A percentile compares a stretch with the other conserved stretches of the same genome.
These are phyloP conservation scores for Candida palmyrensis DNA, from an alignment of 805 yeast species.

Conservation along the genomic window DNA sequence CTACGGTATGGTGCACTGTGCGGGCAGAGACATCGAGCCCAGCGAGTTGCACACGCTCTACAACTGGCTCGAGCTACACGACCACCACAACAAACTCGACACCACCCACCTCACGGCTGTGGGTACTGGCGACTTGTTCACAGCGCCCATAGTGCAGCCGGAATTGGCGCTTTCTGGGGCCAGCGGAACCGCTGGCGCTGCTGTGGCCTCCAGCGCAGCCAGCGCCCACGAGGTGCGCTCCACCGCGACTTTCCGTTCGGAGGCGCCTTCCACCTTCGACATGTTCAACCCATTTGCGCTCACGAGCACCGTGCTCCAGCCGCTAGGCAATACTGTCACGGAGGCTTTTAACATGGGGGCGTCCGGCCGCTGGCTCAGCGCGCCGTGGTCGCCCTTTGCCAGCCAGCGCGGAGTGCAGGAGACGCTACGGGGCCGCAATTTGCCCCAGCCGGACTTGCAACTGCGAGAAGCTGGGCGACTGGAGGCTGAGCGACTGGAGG, in stretches of 20 bases:
- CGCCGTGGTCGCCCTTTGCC: no score
- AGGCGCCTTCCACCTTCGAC: constrained; percentile 15
- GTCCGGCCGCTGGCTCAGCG: constrained; percentile 12
- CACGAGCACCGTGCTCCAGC: constrained; percentile 34
- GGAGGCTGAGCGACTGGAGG: no score
- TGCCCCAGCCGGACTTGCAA: background rate
- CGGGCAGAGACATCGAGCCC: constrained; percentile 7
- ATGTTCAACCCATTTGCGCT: constrained; percentile 28
- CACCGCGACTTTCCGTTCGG: constrained; percentile 6
- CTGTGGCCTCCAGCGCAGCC: background rate
- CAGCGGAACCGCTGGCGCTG: background rate
- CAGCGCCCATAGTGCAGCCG: constrained; percentile 1
- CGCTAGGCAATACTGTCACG: constrained; percentile 29
- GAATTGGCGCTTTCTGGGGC: constrained; percentile 6
- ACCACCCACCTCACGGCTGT: constrained; percentile 12
- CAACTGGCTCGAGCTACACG: constrained; percentile 28
- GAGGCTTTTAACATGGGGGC: constrained; percentile 23
- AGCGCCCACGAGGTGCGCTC: constrained; percentile 3
- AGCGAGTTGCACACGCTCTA: constrained; percentile 18
- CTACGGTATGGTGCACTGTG: constrained; percentile 25
- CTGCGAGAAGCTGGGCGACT: no score
- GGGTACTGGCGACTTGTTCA: constrained; percentile 12
- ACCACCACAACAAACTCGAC: constrained; percentile 20
- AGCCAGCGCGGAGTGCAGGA: no score
- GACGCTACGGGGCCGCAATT: no score